Evolutionary conservation across 1,284 basidiomycete species (phyloP).

Genomic region (Crepidotus sp.): DNA sequence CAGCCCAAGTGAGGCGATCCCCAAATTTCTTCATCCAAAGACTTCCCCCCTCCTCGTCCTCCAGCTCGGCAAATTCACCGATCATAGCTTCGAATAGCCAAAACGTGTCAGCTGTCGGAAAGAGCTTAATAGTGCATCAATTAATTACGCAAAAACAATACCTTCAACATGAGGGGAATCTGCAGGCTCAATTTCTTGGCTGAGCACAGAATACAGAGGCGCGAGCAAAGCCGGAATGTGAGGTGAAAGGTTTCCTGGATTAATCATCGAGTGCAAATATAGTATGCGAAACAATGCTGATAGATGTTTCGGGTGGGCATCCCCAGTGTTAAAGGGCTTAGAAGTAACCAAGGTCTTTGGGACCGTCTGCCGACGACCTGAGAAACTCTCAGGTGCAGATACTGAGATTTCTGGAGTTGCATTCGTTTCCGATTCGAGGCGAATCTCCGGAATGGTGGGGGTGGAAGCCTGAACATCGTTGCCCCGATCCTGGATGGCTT

Average conservation of each 20-base stretch:
- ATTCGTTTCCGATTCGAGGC: slow-evolving; percentile 30
- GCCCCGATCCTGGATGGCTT: slow-evolving; percentile 31
- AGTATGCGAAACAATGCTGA: slow-evolving; percentile 61
- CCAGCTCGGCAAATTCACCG: slow-evolving; percentile 62
- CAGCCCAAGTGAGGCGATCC: slow-evolving; percentile 55
- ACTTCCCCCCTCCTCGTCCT: slow-evolving; percentile 53
- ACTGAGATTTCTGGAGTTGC: slow-evolving; percentile 19
- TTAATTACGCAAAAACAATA: neutral
- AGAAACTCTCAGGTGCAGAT: slow-evolving; percentile 10
- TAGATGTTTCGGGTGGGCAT: slow-evolving; percentile 50
- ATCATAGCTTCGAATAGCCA: slow-evolving; percentile 72
- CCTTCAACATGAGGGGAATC: slow-evolving; percentile 56
- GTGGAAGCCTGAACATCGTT: slow-evolving; percentile 22
- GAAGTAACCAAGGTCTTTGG: slow-evolving; percentile 47
- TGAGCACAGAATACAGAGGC: slow-evolving; percentile 55
- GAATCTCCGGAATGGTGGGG: slow-evolving; percentile 43
- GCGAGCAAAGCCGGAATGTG: slow-evolving; percentile 60
- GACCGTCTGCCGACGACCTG: slow-evolving; percentile 8
- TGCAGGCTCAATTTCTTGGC: slow-evolving; percentile 50
- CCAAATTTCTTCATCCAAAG: slow-evolving; percentile 58
- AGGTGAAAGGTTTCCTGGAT: slow-evolving; percentile 61
- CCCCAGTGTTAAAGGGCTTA: slow-evolving; percentile 34
- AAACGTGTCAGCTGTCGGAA: slow-evolving; percentile 53
- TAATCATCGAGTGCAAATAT: slow-evolving; percentile 63
- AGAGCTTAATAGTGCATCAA: neutral